These are phyloP conservation scores for Candida corydali DNA, from an alignment of 805 yeast genomes.

Conservation along the genomic window DNA sequence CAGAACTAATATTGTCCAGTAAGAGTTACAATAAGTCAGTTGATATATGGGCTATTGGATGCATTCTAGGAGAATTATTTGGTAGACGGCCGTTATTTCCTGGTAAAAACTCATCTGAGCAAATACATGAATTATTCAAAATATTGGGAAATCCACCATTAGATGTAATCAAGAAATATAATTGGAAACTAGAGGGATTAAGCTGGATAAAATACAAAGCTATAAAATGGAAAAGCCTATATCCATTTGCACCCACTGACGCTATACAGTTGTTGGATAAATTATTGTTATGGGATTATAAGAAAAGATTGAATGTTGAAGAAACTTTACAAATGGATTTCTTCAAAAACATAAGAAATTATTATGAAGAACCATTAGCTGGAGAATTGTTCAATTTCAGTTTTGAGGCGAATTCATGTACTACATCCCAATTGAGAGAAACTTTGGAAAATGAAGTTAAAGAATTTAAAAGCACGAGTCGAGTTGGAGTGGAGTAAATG, in stretches of 20 bases:
- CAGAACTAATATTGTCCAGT: constrained; percentile 71
- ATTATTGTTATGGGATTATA: constrained; percentile 64
- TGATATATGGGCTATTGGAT: constrained; percentile 94
- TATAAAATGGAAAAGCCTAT: constrained; percentile 47
- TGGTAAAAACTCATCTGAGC: constrained; percentile 71
- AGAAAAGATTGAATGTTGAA: constrained; percentile 49
- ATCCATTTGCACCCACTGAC: constrained; percentile 54
- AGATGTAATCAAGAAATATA: constrained; percentile 29
- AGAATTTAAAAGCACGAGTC: constrained; percentile 33
- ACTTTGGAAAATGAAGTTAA: constrained; percentile 52
- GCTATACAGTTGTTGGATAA: constrained; percentile 48
- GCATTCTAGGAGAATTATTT: constrained; percentile 81
- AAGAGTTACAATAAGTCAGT: constrained; percentile 59
- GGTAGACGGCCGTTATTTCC: constrained; percentile 76
- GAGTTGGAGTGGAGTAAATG: constrained; percentile 5
- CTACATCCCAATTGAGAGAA: constrained; percentile 38
- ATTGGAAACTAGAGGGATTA: constrained; percentile 22
- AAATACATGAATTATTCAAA: constrained; percentile 62
- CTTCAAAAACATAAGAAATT: constrained; percentile 49
- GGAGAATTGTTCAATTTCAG: constrained; percentile 55
- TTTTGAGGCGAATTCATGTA: constrained; percentile 44
- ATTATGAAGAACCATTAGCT: constrained; percentile 53
- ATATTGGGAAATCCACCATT: constrained; percentile 69
- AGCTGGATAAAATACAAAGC: constrained; percentile 41
- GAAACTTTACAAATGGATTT: constrained; percentile 57